These are phyloP conservation scores for Moesziomyces globuligerus DNA, from an alignment of 1,284 basidiomycete genomes.

Conservation along the genomic window DNA sequence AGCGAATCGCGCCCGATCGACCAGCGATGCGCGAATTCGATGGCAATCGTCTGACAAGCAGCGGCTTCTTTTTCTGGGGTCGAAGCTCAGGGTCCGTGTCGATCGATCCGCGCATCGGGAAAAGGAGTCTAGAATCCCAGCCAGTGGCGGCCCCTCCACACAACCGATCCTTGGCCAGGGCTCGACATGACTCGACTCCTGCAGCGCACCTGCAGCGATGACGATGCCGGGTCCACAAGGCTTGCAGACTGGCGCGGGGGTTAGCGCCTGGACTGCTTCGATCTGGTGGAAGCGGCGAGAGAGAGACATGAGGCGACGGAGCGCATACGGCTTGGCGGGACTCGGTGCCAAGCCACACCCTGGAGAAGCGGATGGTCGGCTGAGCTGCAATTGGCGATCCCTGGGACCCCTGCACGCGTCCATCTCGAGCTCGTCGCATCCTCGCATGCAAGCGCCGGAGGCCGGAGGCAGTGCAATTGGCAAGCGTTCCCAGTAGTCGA, in stretches of 20 bases:
- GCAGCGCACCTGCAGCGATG: not conserved
- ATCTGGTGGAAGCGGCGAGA: no score
- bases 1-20: not conserved
- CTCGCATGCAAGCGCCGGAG: no score
- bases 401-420: not conserved
- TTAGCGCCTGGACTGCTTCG: no score
- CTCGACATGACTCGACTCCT: no score
- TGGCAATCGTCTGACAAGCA: no score
- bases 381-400: constrained; percentile 1
- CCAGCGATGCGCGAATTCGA: not conserved
- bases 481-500: no score
- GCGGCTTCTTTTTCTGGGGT: constrained; percentile 1
- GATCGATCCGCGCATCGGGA: constrained; percentile 31
- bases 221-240: not conserved
- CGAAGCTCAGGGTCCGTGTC: constrained; percentile 21
- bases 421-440: not conserved
- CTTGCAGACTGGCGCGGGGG: no score
- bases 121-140: constrained; percentile 14
- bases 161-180: not conserved
- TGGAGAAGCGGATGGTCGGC: not conserved
- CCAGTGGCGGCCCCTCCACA: not conserved
- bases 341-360: not conserved
- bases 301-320: no score
- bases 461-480: no score
- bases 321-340: no score